Conservation (phyloP, 2,329 filamentous ascomycete species). For the Hymenoscyphus fructigenus region DNA sequence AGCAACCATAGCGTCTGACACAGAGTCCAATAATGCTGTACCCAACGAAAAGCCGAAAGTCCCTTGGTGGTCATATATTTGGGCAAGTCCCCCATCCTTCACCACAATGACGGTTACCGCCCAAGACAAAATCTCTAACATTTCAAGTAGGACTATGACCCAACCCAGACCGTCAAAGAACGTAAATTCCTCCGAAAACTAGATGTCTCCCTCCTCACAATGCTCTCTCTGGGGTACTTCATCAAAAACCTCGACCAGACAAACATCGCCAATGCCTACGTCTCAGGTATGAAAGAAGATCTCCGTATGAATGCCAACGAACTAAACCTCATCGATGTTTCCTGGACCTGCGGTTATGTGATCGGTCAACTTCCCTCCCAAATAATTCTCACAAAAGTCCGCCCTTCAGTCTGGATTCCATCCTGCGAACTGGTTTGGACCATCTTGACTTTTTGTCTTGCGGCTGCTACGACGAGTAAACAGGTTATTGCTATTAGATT, state of each 20-base stretch:
- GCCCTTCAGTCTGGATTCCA: conserved; percentile 46
- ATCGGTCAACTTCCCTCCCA: conserved; percentile 45
- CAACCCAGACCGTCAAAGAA: conserved; percentile 22
- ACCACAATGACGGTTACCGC: neutral
- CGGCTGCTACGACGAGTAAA: conserved; percentile 36
- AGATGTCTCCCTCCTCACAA: conserved; percentile 31
- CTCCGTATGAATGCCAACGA: conserved; percentile 46
- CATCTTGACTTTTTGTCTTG: conserved; percentile 39
- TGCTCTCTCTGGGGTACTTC: conserved; percentile 33
- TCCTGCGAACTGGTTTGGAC: conserved; percentile 42
- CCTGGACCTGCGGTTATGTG: conserved; percentile 56
- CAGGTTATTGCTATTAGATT: conserved; percentile 44
- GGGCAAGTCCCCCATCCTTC: conserved; percentile 20
- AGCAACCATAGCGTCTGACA: conserved; percentile 9
- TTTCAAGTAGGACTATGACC: conserved; percentile 28
- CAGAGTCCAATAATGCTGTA: conserved; percentile 15
- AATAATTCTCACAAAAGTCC: conserved; percentile 42
- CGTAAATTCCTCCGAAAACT: conserved; percentile 32
- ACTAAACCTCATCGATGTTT: conserved; percentile 40
- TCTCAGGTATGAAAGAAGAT: conserved; percentile 48
- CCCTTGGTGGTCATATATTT: conserved; percentile 33
- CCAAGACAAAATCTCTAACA: neutral
- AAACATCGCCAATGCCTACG: conserved; percentile 42
- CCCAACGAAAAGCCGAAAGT: conserved; percentile 14
- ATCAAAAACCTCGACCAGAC: conserved; percentile 34